Evolutionary conservation across 2,329 filamentous ascomycete species (phyloP).

Genomic region (Neonectria magnoliae): DNA sequence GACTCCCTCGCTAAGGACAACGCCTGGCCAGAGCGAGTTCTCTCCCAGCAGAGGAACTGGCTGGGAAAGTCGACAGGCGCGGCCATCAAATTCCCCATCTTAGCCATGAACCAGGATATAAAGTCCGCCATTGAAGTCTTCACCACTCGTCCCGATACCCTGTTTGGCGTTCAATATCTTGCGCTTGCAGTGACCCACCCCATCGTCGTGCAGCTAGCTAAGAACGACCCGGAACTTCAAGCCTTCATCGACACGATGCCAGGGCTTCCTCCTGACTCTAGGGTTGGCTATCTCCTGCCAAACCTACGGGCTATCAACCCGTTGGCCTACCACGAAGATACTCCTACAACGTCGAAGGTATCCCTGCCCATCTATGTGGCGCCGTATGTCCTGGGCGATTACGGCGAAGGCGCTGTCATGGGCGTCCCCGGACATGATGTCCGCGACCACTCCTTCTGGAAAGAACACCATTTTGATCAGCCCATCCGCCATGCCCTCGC

Average conservation of each 20-base stretch:
- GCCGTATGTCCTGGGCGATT: constrained; percentile 85
- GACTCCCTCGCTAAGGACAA: constrained; percentile 69
- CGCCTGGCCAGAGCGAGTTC: constrained; percentile 83
- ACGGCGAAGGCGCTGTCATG: constrained; percentile 91
- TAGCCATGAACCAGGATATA: constrained; percentile 53
- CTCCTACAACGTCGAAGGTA: constrained; percentile 61
- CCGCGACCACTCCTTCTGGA: constrained; percentile 84
- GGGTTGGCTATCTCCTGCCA: constrained; percentile 74
- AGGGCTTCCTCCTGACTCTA: constrained; percentile 64
- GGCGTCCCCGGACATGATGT: constrained; percentile 87
- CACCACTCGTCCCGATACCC: constrained; percentile 85
- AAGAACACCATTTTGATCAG: constrained; percentile 69
- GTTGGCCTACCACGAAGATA: constrained; percentile 64
- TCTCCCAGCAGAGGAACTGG: constrained; percentile 89
- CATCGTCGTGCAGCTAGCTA: constrained; percentile 70
- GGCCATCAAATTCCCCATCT: constrained; percentile 74
- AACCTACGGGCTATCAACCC: constrained; percentile 73
- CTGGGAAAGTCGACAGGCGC: constrained; percentile 82
- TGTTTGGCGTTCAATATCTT: constrained; percentile 88
- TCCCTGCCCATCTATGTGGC: constrained; percentile 81
- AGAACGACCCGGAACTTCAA: constrained; percentile 68
- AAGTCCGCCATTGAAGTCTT: constrained; percentile 73
- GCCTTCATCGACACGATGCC: constrained; percentile 74
- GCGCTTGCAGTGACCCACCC: constrained; percentile 80
- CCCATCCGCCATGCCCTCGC: constrained; percentile 72